Conservation (phyloP, 345 rosid species). For the Durio zibethinus region DNA sequence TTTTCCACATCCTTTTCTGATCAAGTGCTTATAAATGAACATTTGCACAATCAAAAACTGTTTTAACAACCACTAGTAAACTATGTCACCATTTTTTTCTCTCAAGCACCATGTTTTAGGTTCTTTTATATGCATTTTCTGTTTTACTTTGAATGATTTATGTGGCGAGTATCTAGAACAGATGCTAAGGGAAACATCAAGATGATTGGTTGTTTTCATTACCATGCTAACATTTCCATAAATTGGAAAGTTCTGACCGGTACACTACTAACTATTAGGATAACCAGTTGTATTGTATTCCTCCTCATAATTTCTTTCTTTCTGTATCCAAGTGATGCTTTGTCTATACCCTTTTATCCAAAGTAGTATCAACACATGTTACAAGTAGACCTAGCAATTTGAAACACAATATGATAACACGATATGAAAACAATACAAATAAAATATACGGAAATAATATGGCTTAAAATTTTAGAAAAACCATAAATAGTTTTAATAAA, state of each 20-base stretch:
- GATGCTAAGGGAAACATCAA: background rate
- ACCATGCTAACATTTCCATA: background rate
- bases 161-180: background rate
- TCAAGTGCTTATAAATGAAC: background rate
- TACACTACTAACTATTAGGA: background rate
- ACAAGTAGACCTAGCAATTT: no score
- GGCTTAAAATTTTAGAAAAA: no score
- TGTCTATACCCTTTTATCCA: background rate
- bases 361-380: background rate
- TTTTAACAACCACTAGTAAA: background rate
- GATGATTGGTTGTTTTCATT: background rate
- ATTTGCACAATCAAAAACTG: background rate
- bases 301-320: background rate
- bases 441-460: no score
- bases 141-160: background rate
- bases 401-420: no score
- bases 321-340: background rate
- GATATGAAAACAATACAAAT: no score
- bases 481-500: no score
- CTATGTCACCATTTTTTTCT: background rate
- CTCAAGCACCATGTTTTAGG: background rate
- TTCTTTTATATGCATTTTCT: background rate
- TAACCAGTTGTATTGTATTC: background rate
- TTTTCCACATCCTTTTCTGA: background rate
- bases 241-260: background rate